A percentile compares a stretch with the other conserved stretches of the same genome.
Evolutionary conservation across 176 grass and related monocot genomes (phyloP).

Genomic region (Triticum monococcum): DNA sequence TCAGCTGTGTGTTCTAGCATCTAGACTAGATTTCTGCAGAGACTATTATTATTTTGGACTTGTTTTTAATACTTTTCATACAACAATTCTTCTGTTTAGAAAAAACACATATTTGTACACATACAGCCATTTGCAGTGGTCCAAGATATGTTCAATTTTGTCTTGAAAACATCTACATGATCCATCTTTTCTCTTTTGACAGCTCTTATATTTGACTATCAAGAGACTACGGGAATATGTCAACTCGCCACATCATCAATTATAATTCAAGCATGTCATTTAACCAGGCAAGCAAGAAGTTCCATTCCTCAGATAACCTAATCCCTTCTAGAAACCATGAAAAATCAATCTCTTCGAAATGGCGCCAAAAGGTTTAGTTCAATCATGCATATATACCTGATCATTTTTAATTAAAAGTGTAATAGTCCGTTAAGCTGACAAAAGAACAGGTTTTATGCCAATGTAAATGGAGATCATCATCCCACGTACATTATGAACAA

Average conservation of each 20-base stretch:
- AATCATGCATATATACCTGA: too few species aligned
- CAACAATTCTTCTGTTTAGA: background rate
- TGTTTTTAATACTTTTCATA: background rate
- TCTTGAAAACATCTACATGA: background rate
- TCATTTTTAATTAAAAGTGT: too few species aligned
- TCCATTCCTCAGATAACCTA: background rate
- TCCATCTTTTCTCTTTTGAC: too few species aligned
- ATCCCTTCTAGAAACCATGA: background rate
- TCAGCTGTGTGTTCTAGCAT: background rate
- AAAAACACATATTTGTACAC: background rate
- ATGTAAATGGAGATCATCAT: background rate
- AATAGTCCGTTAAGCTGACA: background rate
- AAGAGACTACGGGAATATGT: background rate
- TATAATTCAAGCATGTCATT: background rate
- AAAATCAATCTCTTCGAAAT: background rate
- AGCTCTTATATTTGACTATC: background rate
- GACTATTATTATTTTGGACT: background rate
- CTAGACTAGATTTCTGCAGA: background rate
- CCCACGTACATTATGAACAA: background rate
- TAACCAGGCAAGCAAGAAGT: background rate
- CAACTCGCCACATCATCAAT: conserved; percentile 7
- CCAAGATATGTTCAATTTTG: background rate
- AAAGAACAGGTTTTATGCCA: background rate
- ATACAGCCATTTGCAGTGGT: background rate
- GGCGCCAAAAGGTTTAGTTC: background rate